Evolutionary conservation across 306 rosid genomes (phyloP), one percentile per base, ranked within the genome.

Genomic region (Quercus engelmannii): DNA sequence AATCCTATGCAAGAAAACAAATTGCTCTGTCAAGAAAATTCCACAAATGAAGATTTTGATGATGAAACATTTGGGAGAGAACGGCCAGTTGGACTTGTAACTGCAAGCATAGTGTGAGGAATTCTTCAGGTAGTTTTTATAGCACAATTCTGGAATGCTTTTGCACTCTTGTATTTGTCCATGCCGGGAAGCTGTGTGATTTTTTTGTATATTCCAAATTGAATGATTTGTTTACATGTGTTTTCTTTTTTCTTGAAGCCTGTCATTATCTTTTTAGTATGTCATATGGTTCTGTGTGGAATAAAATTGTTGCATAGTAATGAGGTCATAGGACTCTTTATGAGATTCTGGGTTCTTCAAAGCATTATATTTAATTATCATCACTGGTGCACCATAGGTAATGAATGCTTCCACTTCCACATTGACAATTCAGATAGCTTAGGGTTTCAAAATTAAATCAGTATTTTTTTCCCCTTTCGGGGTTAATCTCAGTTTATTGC

Each of bases 21-120:
- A 78, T 84, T 89, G 83, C 74, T 96, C 56, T 93, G 99, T 85
- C 99, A 93, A 88, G 98, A 96, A 83, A 93, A 93, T 78, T 93
- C 97, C 54, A 89, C 91, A 61, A 91, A 92, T 82, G 97, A 93
- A 89, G 98, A 90, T 86, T 91, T 91, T 82, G 99, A 85, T 43
- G 97, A 93, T 63, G 97, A 91, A 76, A 71, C 96, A 56, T 93
- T 93, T 78, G 96, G 88, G 57, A 78, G 90, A 87, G 97, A 96
- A 69, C 83, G 89, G 82, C 86, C 98, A 1, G 90, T 87, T 78
- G 94, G 85, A 74, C 83, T 90, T 77, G 69, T 87, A 75, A 88
- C 92, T 87, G 89, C 92, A 51, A 87, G 90, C 93, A 71, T 89
- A 71, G 82, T 82, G 75, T 90, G 88, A 91, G 85, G 88, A 85